A percentile compares a stretch with the other conserved stretches of the same genome.
Evolutionary conservation across 306 rosid species (phyloP).

Genomic region (Cicer bijugum): DNA sequence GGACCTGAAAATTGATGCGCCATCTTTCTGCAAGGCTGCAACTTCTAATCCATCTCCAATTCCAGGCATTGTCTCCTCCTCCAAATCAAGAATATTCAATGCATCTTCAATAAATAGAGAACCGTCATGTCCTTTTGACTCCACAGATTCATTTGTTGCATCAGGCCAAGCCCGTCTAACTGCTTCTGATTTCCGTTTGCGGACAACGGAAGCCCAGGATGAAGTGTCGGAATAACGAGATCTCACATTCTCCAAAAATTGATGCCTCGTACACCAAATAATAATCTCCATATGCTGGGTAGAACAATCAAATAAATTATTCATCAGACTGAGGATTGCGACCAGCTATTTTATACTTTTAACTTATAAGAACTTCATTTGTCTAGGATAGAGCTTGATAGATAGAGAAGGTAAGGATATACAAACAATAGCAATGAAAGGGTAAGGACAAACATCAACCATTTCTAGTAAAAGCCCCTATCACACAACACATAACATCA

Average conservation of each 20-base stretch:
- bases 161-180: conserved; percentile 89
- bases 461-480: conserved; percentile 12
- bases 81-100: conserved; percentile 74
- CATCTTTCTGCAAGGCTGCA: conserved; percentile 66
- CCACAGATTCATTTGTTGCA: conserved; percentile 64
- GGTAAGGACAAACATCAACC: conserved; percentile 29
- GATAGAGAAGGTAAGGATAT: conserved; percentile 14
- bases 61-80: conserved; percentile 51
- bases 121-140: conserved; percentile 65
- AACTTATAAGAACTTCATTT: conserved; percentile 29
- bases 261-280: conserved; percentile 82
- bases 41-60: conserved; percentile 64
- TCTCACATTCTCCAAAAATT: conserved; percentile 69
- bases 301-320: conserved; percentile 39
- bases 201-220: conserved; percentile 71
- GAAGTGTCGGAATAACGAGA: conserved; percentile 56
- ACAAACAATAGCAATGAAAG: conserved; percentile 32
- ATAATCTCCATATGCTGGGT: conserved; percentile 91
- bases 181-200: conserved; percentile 81
- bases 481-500: conserved; percentile 7
- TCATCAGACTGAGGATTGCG: conserved; percentile 31
- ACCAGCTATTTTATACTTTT: conserved; percentile 22
- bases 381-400: background rate
- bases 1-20: conserved; percentile 56
- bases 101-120: conserved; percentile 97